Conservation (phyloP, 129 eudicot genomes). For the Silybum marianum region DNA sequence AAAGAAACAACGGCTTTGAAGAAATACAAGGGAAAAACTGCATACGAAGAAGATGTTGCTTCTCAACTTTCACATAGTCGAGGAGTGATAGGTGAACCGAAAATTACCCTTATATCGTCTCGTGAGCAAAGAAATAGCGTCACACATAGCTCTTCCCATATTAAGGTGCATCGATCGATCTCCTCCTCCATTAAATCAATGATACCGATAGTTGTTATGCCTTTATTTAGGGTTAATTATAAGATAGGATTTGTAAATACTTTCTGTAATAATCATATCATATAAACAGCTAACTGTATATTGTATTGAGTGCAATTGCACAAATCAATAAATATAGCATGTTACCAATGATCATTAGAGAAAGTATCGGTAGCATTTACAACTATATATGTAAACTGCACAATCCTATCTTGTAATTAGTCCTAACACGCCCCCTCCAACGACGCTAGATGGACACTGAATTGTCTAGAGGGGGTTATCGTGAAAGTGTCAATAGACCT, state of each 20-base stretch:
- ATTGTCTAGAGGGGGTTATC: too few species aligned
- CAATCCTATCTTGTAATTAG: not conserved
- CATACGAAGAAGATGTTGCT: not conserved
- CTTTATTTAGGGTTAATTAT: not conserved
- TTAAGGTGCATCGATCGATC: too few species aligned
- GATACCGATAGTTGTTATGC: too few species aligned
- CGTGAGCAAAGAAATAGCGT: slow-evolving; percentile 25
- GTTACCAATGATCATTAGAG: not conserved
- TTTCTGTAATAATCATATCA: too few species aligned
- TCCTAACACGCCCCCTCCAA: too few species aligned
- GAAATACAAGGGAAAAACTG: not conserved
- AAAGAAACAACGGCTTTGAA: not conserved
- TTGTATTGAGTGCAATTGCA: not conserved
- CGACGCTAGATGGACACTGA: too few species aligned
- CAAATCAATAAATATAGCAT: not conserved
- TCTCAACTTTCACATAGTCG: not conserved
- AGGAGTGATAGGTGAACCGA: slow-evolving; percentile 20
- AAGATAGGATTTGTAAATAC: not conserved
- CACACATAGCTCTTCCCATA: too few species aligned
- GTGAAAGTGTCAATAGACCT: too few species aligned
- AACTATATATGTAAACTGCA: not conserved
- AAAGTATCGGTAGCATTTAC: not conserved
- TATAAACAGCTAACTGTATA: not conserved
- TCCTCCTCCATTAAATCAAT: too few species aligned
- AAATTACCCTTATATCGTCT: slow-evolving; percentile 18